Base-by-base conservation (phyloP, 768 basidiomycete species). In the Mycena haematopus region DNA sequence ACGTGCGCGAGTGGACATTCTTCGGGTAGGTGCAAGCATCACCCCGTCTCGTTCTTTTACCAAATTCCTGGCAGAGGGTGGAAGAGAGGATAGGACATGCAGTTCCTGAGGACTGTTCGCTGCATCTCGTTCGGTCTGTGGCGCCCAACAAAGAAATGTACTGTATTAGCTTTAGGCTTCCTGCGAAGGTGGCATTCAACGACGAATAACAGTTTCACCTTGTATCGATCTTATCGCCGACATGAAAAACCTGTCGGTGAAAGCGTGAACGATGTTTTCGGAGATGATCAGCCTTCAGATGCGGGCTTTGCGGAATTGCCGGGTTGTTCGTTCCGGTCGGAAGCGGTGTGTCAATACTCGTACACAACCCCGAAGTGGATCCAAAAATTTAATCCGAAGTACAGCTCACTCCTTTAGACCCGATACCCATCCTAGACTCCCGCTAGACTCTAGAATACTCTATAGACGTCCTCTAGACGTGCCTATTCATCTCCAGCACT, bases 131-230 rank as follows among this genome's bases (percentile, higher is more conserved):
- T 52, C 88, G 97, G 58, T 90, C 91, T 11, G 97, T 99, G 11
- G 95, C 97, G 1, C 96, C 96, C 8, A 91, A 87, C 76, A 99
- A 99, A 77, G 90, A 95, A 70, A 98, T 99, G 96, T 99, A 96
- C 75, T 96, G 96, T 75, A 85, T 99, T 57, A 91, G 91, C 74
- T 99, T 99, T 81, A 75, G 86, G 21, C 74, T 78, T 35, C 78
- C 80, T 36, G 65, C 71, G 29, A 75, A 72, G 58, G 82, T 80
- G 14, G 79, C 77, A 38, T 76, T 78, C 69, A 62, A 46, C 21
- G n/a, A n/a, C n/a, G 65, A 47, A 50, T 65, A 36, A 46, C 31
- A 63, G 61, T 68, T 59, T 15, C 47, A 1, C 46, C n/a, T n/a
- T n/a, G n/a, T n/a, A n/a, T n/a, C n/a, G n/a, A n/a, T 49, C 44